Base-by-base conservation (phyloP, 805 yeast species). In the Teunomyces barrocoloradensis region DNA sequence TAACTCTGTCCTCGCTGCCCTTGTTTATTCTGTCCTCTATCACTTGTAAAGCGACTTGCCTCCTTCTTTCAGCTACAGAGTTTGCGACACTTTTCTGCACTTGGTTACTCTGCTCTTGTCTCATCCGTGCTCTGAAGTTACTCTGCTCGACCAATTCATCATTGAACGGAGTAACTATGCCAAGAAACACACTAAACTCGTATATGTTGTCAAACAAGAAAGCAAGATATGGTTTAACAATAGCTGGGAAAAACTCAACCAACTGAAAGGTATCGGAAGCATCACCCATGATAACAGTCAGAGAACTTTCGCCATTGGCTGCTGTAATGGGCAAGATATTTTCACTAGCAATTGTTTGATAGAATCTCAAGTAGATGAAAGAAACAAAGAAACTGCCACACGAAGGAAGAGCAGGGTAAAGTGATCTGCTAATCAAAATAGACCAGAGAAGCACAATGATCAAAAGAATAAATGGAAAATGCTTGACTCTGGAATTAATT, bases 221-320 rank as follows among this genome's bases (percentile, higher is more conserved):
- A 29, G 72, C 69, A 42, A 89, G 61, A 21, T 76, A 52, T 2
- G 81, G 78, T 46, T 81, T 80, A 2, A 78, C 30, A 1, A 78
- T 61, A 42, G 75, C 81, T 0, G 97, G 97, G 80, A 91, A 91
- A 63, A 91, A 89, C 56, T 85, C 85, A 28, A 84, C 83, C 52
- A 91, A 75, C 46, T 87, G 82, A 71, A 91, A 91, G 1, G 92
- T 86, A 55, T 91, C 97, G 0, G 94, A 84, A 0, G 97, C 96
- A 64, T 90, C 97, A 33, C 97, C 97, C 23, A 78, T 65, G 9
- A 83, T 67, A 20, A 74, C 61, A 17, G 60, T 44, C 30, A 60
- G 54, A 27, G 61, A 52, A 6, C 33, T 30, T 43, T 50, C 49
- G 53, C 54, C 50, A 46, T 61, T 54, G 4, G 62, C 64, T 54